A percentile compares a stretch with the other conserved stretches of the same genome.
Conservation (phyloP, 768 basidiomycete genomes). For the Myochromella boudieri region DNA sequence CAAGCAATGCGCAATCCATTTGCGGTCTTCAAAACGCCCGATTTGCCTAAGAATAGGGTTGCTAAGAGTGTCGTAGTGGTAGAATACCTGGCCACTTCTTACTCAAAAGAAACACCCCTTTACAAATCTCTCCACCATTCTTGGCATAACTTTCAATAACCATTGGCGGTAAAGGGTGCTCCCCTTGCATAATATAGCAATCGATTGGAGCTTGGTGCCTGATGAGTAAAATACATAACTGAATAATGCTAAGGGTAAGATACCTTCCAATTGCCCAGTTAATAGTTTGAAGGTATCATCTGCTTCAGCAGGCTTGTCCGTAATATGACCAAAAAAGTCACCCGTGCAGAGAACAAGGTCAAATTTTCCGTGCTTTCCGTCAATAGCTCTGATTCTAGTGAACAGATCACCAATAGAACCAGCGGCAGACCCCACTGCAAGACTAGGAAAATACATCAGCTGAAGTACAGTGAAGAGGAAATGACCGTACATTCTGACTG, state of each 20-base stretch:
- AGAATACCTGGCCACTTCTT: slow-evolving; percentile 28
- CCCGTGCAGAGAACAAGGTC: slow-evolving; percentile 79
- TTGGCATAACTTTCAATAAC: slow-evolving; percentile 76
- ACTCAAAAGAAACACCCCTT: slow-evolving; percentile 87
- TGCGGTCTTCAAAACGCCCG: slow-evolving; percentile 74
- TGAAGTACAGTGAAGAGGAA: background rate
- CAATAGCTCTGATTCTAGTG: slow-evolving; percentile 77
- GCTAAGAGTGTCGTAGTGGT: slow-evolving; percentile 6
- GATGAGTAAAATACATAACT: too few relatives aligned
- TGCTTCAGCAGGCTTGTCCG: slow-evolving; percentile 32
- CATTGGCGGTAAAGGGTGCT: slow-evolving; percentile 65
- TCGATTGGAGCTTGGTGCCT: slow-evolving; percentile 71
- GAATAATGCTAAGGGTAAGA: too few relatives aligned
- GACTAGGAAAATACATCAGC: slow-evolving; percentile 28
- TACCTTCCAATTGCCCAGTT: slow-evolving; percentile 68
- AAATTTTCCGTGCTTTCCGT: slow-evolving; percentile 93
- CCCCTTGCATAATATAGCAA: slow-evolving; percentile 92
- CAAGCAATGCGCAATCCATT: slow-evolving; percentile 84
- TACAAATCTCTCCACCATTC: slow-evolving; percentile 77
- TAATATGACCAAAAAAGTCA: slow-evolving; percentile 79
- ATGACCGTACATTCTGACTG: slow-evolving; percentile 36
- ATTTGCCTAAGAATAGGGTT: slow-evolving; percentile 61
- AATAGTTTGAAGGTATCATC: slow-evolving; percentile 62
- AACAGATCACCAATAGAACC: slow-evolving; percentile 78
- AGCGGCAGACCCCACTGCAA: slow-evolving; percentile 79